Evolutionary conservation across 495 filamentous ascomycete genomes (phyloP).

Genomic region (Penicillium pancosmium): DNA sequence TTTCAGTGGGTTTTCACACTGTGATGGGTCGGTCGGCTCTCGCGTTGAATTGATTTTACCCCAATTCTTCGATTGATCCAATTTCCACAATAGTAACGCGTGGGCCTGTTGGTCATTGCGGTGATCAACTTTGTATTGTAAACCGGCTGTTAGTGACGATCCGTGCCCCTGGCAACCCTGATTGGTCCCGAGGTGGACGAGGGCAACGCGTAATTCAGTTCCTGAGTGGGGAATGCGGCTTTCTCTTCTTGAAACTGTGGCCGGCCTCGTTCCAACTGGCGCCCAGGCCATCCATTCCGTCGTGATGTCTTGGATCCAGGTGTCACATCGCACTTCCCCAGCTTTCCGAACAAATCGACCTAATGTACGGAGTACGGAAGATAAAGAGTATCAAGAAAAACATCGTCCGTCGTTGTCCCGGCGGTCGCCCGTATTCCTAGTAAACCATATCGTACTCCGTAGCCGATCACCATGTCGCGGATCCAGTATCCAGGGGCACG

Average conservation of each 20-base stretch:
- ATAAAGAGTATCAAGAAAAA: neutral
- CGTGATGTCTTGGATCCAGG: neutral
- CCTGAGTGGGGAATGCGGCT: conserved; percentile 13
- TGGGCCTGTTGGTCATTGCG: neutral
- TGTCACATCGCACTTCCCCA: neutral
- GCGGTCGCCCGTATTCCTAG: neutral
- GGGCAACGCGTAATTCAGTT: conserved; percentile 26
- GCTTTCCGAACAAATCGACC: neutral
- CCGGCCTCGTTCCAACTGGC: neutral
- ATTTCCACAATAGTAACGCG: conserved; percentile 1
- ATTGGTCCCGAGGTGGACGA: conserved; percentile 24
- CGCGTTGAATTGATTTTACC: neutral
- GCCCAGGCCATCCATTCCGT: conserved; percentile 3
- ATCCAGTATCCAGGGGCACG: conserved; percentile 6
- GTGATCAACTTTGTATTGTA: neutral
- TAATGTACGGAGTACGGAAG: neutral
- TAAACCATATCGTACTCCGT: neutral
- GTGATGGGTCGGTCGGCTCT: neutral
- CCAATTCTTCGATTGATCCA: neutral
- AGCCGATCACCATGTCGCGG: neutral
- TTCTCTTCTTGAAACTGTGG: conserved; percentile 12
- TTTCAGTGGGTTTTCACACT: neutral
- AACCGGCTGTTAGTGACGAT: conserved; percentile 21
- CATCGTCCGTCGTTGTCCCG: neutral
- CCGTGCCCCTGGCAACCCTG: conserved; percentile 20